Base-by-base conservation (phyloP, 2,329 filamentous ascomycete genomes). In the Cordyceps javanica region DNA sequence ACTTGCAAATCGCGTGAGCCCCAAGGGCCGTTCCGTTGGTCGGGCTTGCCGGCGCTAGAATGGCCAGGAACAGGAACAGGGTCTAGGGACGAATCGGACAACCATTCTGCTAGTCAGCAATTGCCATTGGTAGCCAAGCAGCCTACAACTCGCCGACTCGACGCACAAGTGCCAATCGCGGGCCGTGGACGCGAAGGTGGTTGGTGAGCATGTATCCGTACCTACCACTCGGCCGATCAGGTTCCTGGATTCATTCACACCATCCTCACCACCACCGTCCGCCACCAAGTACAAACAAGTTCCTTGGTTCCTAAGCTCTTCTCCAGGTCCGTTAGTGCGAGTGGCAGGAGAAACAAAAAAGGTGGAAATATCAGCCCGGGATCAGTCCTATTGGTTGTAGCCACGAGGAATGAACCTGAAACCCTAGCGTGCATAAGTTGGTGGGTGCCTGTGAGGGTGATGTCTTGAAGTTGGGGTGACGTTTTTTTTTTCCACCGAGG, bases 401-500 rank as follows among this genome's bases (percentile, higher is more conserved):
- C 50, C 44, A 44, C 34, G 56, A 38, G 57, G 49, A 46, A 48
- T 44, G 44, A 59, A 54, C 57, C 57, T 59, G 57, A 59, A 59
- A 59, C 55, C 36, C 38, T 59, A 59, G 57, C 51, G 57, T 42
- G 57, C 57, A 55, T 59, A 55, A 59, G 23, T 16, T 53, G 41
- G 41, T 26, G 41, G 28, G 49, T 48, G 36, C 34, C n/a, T n/a
- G n/a, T 23, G 46, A 32, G 41, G 38, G 4, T 41, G 30, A 38
- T 39, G 49, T 26, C 34, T 25, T 30, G 26, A 25, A 44, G 41
- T 38, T 49, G n/a, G 30, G 19, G 46, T 21, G 28, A 48, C n/a
- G n/a, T n/a, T n/a, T 14, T 32, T 21, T 42, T 11, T 26, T 16
- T 9, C 16, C 36, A 38, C 36, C n/a, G n/a, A n/a, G n/a, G n/a